Conservation (phyloP, 345 rosid species). For the Raphanus sativus region DNA sequence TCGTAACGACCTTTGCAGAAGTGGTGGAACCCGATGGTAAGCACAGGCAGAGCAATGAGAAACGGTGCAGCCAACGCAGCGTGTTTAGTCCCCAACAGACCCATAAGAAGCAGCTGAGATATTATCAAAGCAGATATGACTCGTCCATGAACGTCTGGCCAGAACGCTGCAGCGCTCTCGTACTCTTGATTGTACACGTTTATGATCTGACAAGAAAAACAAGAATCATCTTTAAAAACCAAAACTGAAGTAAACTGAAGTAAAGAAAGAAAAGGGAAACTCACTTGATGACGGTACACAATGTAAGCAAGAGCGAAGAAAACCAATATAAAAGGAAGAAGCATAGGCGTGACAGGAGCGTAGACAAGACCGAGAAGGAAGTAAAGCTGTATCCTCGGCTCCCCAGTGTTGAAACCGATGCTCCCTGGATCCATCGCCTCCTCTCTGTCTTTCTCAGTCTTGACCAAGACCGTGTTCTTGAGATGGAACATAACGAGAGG, state of each 20-base stretch:
- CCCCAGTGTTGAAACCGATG: constrained; percentile 82
- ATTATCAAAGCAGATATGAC: constrained; percentile 64
- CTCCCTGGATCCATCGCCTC: constrained; percentile 97
- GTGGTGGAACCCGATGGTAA: constrained; percentile 72
- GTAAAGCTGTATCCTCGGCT: constrained; percentile 90
- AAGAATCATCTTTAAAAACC: neutral
- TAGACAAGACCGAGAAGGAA: constrained; percentile 94
- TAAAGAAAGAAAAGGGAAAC: constrained; percentile 10
- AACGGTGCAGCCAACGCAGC: constrained; percentile 74
- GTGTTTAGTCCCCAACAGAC: constrained; percentile 66
- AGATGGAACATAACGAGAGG: constrained; percentile 80
- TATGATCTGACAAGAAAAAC: constrained; percentile 54
- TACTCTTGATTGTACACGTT: constrained; percentile 93
- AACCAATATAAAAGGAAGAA: constrained; percentile 85
- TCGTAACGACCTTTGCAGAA: constrained; percentile 83
- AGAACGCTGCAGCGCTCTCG: constrained; percentile 91
- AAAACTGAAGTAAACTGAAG: neutral
- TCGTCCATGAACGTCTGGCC: constrained; percentile 95
- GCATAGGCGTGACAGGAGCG: constrained; percentile 75
- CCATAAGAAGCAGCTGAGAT: constrained; percentile 81
- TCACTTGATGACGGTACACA: constrained; percentile 93
- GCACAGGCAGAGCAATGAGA: constrained; percentile 74
- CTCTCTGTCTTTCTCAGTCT: constrained; percentile 94
- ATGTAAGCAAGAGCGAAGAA: constrained; percentile 81
- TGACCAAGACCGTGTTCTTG: constrained; percentile 87